Conservation (phyloP, 306 rosid species). For the Cucurbita moschata region DNA sequence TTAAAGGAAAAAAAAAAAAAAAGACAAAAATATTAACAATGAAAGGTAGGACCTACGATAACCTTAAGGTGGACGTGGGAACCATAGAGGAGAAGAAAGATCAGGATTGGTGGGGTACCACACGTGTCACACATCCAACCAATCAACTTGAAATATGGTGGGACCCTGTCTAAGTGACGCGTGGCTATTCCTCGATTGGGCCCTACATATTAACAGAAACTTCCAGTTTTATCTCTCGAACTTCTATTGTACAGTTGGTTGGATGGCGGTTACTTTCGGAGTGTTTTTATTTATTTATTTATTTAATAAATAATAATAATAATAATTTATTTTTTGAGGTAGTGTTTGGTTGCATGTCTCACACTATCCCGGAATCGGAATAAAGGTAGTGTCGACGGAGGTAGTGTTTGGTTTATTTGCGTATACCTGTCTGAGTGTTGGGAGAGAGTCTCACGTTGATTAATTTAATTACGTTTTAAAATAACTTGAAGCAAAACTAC, state of each 20-base stretch:
- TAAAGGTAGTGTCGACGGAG: neutral
- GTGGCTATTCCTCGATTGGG: neutral
- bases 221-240: neutral
- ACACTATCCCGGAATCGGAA: slow-evolving; percentile 1
- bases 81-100: neutral
- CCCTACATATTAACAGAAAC: neutral
- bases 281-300: neutral
- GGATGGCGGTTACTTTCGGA: neutral
- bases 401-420: neutral
- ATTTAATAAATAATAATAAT: too few relatives aligned
- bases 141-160: neutral
- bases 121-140: neutral
- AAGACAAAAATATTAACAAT: neutral
- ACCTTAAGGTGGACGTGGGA: neutral
- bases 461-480: too few relatives aligned
- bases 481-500: too few relatives aligned
- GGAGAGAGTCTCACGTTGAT: too few relatives aligned
- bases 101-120: neutral
- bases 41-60: neutral
- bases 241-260: neutral
- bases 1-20: too few relatives aligned
- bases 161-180: neutral
- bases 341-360: neutral
- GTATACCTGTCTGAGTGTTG: too few relatives aligned
- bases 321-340: neutral